Evolutionary conservation across 1,284 basidiomycete genomes (phyloP).

Genomic region (Ustanciosporium gigantosporum): DNA sequence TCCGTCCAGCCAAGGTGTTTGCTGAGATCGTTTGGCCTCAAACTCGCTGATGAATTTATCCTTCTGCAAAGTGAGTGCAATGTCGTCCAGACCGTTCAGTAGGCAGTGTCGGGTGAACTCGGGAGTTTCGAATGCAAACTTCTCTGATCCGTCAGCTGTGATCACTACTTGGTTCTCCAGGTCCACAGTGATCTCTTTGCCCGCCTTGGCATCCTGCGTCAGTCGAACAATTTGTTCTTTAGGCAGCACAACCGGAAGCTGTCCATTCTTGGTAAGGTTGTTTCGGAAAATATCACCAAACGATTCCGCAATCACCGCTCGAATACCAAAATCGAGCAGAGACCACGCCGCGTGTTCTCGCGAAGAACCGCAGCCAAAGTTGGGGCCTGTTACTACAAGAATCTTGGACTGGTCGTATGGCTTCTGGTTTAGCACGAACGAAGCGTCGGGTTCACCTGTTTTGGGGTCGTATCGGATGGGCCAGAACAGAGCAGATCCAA

Average conservation of each 20-base stretch:
- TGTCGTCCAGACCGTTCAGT: conserved; percentile 56
- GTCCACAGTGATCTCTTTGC: conserved; percentile 52
- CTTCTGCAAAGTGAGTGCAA: conserved; percentile 54
- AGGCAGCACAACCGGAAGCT: conserved; percentile 45
- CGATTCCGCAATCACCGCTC: conserved; percentile 51
- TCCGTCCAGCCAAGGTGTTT: conserved; percentile 56
- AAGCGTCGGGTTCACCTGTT: conserved; percentile 45
- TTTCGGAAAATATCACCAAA: conserved; percentile 58
- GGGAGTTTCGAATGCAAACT: conserved; percentile 46
- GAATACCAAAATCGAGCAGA: conserved; percentile 58
- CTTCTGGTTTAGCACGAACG: conserved; percentile 54
- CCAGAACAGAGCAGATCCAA: conserved; percentile 56
- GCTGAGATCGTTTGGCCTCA: conserved; percentile 32
- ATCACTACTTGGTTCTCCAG: conserved; percentile 49
- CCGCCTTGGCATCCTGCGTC: conserved; percentile 48
- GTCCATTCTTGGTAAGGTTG: conserved; percentile 58
- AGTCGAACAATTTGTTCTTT: conserved; percentile 45
- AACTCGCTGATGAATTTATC: conserved; percentile 44
- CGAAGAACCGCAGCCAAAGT: conserved; percentile 58
- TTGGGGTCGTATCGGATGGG: conserved; percentile 55
- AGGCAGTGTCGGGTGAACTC: conserved; percentile 55
- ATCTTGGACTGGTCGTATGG: conserved; percentile 52
- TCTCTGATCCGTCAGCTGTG: conserved; percentile 40
- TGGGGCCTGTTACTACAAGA: conserved; percentile 52
- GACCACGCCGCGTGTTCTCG: conserved; percentile 59